Conservation (phyloP, 768 basidiomycete genomes). For the Lactarius deliciosus region DNA sequence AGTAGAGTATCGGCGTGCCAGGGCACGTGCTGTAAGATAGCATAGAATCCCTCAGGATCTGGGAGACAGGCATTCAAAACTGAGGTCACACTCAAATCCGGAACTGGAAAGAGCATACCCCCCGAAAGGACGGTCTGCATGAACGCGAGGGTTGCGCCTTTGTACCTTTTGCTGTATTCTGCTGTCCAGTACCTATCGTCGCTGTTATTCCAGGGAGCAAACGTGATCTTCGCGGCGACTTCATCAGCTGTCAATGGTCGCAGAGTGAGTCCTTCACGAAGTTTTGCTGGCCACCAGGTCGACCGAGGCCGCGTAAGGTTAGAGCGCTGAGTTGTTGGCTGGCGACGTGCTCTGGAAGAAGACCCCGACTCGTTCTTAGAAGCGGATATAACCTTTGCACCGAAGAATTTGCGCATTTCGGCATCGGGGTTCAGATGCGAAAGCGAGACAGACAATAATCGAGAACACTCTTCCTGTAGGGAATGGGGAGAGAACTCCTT, state of each 20-base stretch:
- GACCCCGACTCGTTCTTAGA: conserved; percentile 43
- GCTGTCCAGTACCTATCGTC: conserved; percentile 89
- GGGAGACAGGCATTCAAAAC: neutral
- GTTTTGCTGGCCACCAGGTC: conserved; percentile 70
- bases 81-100: neutral
- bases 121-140: conserved; percentile 79
- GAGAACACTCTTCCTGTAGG: conserved; percentile 41
- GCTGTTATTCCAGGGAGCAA: conserved; percentile 40
- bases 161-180: conserved; percentile 83
- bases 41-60: conserved; percentile 81
- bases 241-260: conserved; percentile 59
- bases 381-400: conserved; percentile 80
- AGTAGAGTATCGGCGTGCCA: conserved; percentile 94
- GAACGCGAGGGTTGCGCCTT: conserved; percentile 76
- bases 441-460: conserved; percentile 76
- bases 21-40: conserved; percentile 70
- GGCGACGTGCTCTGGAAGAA: conserved; percentile 41
- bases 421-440: conserved; percentile 83
- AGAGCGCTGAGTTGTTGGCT: conserved; percentile 53
- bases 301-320: conserved; percentile 74
- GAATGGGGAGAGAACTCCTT: conserved; percentile 33
- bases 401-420: conserved; percentile 93
- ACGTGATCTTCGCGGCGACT: conserved; percentile 41
- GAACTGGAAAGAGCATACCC: conserved; percentile 49
- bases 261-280: conserved; percentile 72